phyloP scores from a whole-genome alignment of 805 yeast species.

The Komagataella kurtzmanii region DNA sequence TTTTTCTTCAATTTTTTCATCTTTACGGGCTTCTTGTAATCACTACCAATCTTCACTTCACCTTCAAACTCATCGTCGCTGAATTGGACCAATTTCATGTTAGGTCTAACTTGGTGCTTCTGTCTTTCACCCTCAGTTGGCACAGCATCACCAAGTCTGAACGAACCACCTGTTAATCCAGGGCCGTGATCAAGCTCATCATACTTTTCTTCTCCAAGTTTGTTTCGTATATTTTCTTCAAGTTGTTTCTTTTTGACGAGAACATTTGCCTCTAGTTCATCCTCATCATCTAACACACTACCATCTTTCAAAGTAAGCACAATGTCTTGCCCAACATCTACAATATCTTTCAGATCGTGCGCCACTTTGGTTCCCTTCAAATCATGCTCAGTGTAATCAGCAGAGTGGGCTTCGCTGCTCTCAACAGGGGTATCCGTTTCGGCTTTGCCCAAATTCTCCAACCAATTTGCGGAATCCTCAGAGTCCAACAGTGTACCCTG shows the following conservation, averaged over 20 bases:
- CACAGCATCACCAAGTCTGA: conserved; percentile 12
- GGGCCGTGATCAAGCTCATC: background rate
- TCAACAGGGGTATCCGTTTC: conserved; percentile 1
- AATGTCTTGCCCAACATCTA: conserved; percentile 24
- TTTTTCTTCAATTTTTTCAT: conserved; percentile 16
- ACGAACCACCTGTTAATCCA: conserved; percentile 8
- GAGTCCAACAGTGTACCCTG: conserved; percentile 12
- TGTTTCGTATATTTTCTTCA: conserved; percentile 11
- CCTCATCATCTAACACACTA: conserved; percentile 17
- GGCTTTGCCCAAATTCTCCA: conserved; percentile 18
- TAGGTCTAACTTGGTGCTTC: background rate
- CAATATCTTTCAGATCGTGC: conserved; percentile 25
- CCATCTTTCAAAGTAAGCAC: conserved; percentile 48
- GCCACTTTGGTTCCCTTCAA: conserved; percentile 26
- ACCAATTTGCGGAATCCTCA: conserved; percentile 26
- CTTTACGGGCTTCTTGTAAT: conserved; percentile 13
- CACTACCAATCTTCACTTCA: background rate
- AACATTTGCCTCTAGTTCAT: conserved; percentile 26
- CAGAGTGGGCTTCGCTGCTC: conserved; percentile 2
- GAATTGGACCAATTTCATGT: conserved; percentile 3
- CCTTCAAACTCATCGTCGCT: conserved; percentile 1
- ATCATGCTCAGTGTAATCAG: conserved; percentile 13
- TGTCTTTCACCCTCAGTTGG: conserved; percentile 1
- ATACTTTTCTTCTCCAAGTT: conserved; percentile 11
- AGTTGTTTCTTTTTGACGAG: conserved; percentile 19